phyloP scores from a whole-genome alignment of 306 rosid genomes.

The Prosopis cineraria region DNA sequence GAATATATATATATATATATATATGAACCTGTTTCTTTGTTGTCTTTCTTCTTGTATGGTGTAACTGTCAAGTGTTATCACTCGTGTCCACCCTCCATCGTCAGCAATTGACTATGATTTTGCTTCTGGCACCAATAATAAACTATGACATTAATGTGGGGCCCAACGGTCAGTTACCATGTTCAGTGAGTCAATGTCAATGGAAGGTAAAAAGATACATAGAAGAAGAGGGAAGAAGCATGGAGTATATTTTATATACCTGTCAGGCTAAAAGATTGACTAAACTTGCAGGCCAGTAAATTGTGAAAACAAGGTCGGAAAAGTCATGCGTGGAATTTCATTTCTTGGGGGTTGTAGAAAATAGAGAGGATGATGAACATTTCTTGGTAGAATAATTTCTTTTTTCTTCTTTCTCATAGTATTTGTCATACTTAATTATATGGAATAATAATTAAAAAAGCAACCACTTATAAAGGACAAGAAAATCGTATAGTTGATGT shows the following conservation, averaged over 20 bases:
- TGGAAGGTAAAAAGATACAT: neutral
- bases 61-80: constrained; percentile 33
- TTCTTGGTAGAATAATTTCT: neutral
- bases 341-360: constrained; percentile 15
- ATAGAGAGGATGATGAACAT: neutral
- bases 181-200: neutral
- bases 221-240: neutral
- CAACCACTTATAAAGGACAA: neutral
- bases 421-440: neutral
- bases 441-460: neutral
- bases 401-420: neutral
- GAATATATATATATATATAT: neutral
- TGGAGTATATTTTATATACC: neutral
- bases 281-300: neutral
- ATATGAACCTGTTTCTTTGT: neutral
- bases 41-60: constrained; percentile 30
- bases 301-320: neutral
- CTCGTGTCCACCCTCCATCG: constrained; percentile 25
- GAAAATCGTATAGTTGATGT: neutral
- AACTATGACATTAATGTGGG: constrained; percentile 24
- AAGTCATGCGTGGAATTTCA: neutral
- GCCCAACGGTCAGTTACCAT: neutral
- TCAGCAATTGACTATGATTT: constrained; percentile 42
- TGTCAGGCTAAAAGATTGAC: neutral
- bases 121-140: constrained; percentile 23